Percentiles rank a stretch among this genome's conserved stretches.
Evolutionary conservation across 352 stramenopile genomes (phyloP).

Genomic region (Phytophthora uliginosa): DNA sequence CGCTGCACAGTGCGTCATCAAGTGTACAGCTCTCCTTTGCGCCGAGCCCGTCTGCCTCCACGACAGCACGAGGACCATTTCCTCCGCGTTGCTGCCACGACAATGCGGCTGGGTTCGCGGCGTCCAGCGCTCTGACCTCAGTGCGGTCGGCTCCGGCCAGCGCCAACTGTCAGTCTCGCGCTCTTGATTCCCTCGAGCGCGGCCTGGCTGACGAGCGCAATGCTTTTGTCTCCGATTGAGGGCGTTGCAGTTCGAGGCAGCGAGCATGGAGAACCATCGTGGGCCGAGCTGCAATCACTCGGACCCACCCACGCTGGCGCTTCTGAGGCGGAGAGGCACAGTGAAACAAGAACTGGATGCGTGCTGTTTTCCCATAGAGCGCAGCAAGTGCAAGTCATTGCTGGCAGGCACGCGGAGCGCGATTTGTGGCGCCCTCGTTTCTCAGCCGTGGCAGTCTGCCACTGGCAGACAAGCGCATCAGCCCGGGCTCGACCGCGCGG

Average conservation of each 20-base stretch:
- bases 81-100: background rate
- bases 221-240: background rate
- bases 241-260: background rate
- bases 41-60: background rate
- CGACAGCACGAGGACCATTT: background rate
- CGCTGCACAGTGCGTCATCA: background rate
- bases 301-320: background rate
- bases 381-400: background rate
- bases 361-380: conserved; percentile 2
- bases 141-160: background rate
- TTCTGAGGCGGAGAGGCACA: background rate
- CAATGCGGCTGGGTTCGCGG: background rate
- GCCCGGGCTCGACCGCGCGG: too few relatives aligned
- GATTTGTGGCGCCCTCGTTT: background rate
- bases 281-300: background rate
- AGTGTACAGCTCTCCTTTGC: background rate
- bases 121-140: background rate
- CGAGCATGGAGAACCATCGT: background rate
- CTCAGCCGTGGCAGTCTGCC: too few relatives aligned
- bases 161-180: background rate
- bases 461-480: background rate
- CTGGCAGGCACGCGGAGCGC: background rate
- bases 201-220: background rate
- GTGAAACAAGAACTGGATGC: conserved; percentile 1
- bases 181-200: background rate